Base-by-base conservation (phyloP, 1,284 basidiomycete species). In the Trichosporon faecale region DNA sequence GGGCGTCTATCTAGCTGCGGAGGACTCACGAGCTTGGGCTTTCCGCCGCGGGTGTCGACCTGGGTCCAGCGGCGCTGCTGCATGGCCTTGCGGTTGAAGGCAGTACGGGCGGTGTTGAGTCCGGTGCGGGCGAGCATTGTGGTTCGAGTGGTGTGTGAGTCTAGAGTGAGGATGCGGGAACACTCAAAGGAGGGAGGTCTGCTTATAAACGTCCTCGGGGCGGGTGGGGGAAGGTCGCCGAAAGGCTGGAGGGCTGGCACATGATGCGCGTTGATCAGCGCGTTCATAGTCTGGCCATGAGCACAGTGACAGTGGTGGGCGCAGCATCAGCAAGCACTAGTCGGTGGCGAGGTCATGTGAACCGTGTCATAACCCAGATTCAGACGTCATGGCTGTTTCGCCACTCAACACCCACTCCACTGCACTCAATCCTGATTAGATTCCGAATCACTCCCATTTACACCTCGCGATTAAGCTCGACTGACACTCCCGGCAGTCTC, bases 21-120 rank as follows among this genome's bases (percentile, higher is more conserved):
- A 9, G 12, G 12, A 78, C 81, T 74, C 65, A 82, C 81, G 16
- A 82, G 78, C 72, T 82, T 82, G 74, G 74, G 70, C 74, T 79
- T 80, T 37, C 80, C 81, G 35, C 76, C 76, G 65, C 78, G 68
- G 52, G 73, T 70, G 66, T 77, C 77, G 40, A 74, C 72, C 27
- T 73, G 68, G 71, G 77, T 76, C 67, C 68, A 78, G 67, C 79
- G 75, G 70, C 73, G 77, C 18, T 74, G 74, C 11, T 75, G 73
- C 60, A 76, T 70, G 61, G 68, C 61, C 64, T 57, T 55, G 57
- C 57, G 57, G 57, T 33, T 31, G 57, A 61, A 31, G 57, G 57
- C 29, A 8, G 57, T 14, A 27, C 57, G 57, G 70, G 66, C 69
- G 11, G 69, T 64, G 63, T 33, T 33, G 52, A 64, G 57, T 23